Percentiles rank a stretch among this genome's conserved stretches.
phyloP scores from a whole-genome alignment of 139 green algal species.

The Yamagishiella unicocca region DNA sequence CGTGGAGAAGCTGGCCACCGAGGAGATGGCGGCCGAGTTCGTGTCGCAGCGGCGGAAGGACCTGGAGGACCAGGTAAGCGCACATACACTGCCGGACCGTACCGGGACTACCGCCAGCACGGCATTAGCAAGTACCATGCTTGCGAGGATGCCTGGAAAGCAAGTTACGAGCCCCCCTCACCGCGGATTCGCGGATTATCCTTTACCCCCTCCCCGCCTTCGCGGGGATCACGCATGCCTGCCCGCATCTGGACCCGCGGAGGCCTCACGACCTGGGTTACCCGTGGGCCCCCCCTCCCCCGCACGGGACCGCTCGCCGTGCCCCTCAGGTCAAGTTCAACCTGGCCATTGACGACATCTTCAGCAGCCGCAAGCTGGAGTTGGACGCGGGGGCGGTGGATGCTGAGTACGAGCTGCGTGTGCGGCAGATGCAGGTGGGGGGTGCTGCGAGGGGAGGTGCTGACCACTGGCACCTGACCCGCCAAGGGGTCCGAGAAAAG shows the following conservation, averaged over 20 bases:
- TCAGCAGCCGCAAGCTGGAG: slow-evolving; percentile 14
- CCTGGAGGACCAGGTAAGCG: slow-evolving; percentile 55
- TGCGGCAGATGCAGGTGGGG: slow-evolving; percentile 37
- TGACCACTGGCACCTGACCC: no score
- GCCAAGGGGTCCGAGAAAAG: no score
- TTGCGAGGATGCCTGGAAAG: no score
- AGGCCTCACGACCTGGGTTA: no score
- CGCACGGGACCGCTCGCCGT: not conserved
- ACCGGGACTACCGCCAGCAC: no score
- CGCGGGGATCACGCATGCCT: no score
- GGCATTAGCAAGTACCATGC: not conserved
- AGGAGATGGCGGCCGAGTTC: slow-evolving; percentile 59
- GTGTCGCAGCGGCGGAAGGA: slow-evolving; percentile 21
- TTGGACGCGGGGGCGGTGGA: slow-evolving; percentile 52
- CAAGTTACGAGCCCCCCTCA: no score
- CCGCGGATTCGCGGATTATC: no score
- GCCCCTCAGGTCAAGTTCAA: slow-evolving; percentile 57
- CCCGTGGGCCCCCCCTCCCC: not conserved
- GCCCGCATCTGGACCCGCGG: no score
- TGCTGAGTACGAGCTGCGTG: slow-evolving; percentile 46
- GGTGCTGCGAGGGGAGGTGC: no score
- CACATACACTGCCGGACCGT: no score
- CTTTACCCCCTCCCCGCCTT: no score
- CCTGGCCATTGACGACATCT: slow-evolving; percentile 59
- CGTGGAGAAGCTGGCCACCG: slow-evolving; percentile 56